Base-by-base conservation (phyloP, 345 rosid species). In the Geranium brycei region DNA sequence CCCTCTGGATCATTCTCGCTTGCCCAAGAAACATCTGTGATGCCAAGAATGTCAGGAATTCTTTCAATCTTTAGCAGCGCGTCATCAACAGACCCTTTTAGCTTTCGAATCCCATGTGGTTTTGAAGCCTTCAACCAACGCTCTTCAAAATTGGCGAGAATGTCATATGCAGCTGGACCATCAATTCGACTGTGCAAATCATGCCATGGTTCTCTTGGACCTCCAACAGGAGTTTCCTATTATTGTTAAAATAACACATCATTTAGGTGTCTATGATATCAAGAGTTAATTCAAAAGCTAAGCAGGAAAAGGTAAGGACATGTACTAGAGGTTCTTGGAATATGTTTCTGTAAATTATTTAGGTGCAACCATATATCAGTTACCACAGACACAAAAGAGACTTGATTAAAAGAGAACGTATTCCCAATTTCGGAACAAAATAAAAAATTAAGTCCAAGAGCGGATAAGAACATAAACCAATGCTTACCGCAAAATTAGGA, bases 191-290 rank as follows among this genome's bases (percentile, higher is more conserved):
- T 76, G 66, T 91, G 98, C 67, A 91, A 76, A 74, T 91, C 98
- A 78, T 91, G 98, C 98, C 98, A 88, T 57, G 98, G 96, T 72
- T 91, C 78, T 80, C 98, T 91, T 75, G 91, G 96, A 72, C 91
- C 78, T 62, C 83, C 87, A 67, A 57, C 61, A 17, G 30, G 71
- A 68, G 81, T 72, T 53, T 66, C 85, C 97, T 91, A 74, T 60
- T 62, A 19, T 17, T 23, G 66, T 66, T 17, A 62, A 63, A 59
- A 63, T 51, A 62, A 62, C 16, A 47, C 3, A 47, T 47, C 53
- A 13, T 8, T 13, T 47, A 47, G 15, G 53, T 8, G 15, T 2
- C 53, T 64, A 51, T 57, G 47, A 30, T 64, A 3, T 56, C 17
- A 58, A 4, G 64, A 58, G 8, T 69, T 69, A 47, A 8, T 47